Percentiles rank a stretch among this genome's conserved stretches.
These are phyloP conservation scores for Fusarium miscanthi DNA, from an alignment of 2,329 filamentous ascomycete species.

Conservation along the genomic window DNA sequence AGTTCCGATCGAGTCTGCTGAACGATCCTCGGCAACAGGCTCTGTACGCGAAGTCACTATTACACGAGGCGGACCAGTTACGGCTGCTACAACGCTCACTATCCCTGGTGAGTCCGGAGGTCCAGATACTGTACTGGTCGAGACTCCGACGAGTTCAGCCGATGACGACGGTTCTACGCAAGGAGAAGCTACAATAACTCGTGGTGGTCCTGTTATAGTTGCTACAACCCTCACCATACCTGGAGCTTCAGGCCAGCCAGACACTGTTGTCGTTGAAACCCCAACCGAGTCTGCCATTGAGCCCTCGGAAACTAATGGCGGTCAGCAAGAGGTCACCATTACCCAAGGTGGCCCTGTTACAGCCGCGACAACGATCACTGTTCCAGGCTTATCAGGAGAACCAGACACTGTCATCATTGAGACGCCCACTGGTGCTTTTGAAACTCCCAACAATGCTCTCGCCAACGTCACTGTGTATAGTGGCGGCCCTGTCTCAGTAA, in stretches of 20 bases:
- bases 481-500: not conserved
- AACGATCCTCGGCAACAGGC: not conserved
- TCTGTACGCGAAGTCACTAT: not conserved
- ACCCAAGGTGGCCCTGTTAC: not conserved
- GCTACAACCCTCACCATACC: not conserved
- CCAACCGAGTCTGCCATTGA: not conserved
- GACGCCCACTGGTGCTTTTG: not conserved
- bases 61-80: not conserved
- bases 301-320: not conserved
- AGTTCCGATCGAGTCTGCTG: not conserved
- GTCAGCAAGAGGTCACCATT: not conserved
- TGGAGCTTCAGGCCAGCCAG: not conserved
- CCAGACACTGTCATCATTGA: slow-evolving; percentile 5
- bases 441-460: not conserved
- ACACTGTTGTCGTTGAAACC: not conserved
- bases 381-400: not conserved
- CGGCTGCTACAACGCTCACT: not conserved
- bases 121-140: slow-evolving; percentile 12
- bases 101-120: not conserved
- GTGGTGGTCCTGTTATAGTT: not conserved
- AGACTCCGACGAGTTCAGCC: not conserved
- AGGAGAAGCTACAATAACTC: not conserved
- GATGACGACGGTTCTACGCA: no score
- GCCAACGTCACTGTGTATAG: slow-evolving; percentile 16
- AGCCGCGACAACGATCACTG: not conserved